Base-by-base conservation (phyloP, 331 rosid genomes). In the Malus hybrid region DNA sequence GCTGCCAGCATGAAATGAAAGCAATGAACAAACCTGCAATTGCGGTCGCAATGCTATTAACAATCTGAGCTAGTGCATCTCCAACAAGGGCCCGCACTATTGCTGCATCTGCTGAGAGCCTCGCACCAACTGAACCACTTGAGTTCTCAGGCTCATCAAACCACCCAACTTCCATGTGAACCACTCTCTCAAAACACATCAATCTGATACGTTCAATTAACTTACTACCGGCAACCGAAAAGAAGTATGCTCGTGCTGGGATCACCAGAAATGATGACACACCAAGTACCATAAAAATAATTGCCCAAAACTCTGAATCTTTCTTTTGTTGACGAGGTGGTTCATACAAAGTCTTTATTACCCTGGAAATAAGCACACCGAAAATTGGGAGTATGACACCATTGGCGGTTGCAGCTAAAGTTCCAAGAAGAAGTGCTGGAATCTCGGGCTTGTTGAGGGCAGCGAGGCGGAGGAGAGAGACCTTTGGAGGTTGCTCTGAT, bases 381-480 rank as follows among this genome's bases (percentile, higher is more conserved):
- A 88, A 91, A 76, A 88, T 66, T 63, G 98, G 98, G 62, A 89
- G 62, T 61, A 93, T 79, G 28, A 83, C 87, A 36, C 98, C 98
- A 18, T 86, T 88, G 69, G 71, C 76, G 52, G 72, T 59, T 65
- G 97, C 96, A 61, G 89, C 97, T 20, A 86, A 7, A 27, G 87
- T 75, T 79, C 98, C 97, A 69, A 89, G n/a, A 7, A 93, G 15
- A 52, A 93, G 84, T 52, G 82, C 86, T 6, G 90, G 98, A 64
- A 93, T 89, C 90, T 93, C 98, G 34, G 98, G 97, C 85, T 93
- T 93, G 91, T 93, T 93, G 32, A 91, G 92, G 82, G 87, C 75
- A 70, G 91, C 96, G 50, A 93, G 91, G 86, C 97, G 98, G 69
- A 82, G 59, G 20, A 93, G 79, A 1, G 93, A 81, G 70, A 89